Percentiles rank a stretch among this genome's conserved stretches.
Conservation (phyloP, 495 filamentous ascomycete species). For the Hyphodiscus hymeniophilus region DNA sequence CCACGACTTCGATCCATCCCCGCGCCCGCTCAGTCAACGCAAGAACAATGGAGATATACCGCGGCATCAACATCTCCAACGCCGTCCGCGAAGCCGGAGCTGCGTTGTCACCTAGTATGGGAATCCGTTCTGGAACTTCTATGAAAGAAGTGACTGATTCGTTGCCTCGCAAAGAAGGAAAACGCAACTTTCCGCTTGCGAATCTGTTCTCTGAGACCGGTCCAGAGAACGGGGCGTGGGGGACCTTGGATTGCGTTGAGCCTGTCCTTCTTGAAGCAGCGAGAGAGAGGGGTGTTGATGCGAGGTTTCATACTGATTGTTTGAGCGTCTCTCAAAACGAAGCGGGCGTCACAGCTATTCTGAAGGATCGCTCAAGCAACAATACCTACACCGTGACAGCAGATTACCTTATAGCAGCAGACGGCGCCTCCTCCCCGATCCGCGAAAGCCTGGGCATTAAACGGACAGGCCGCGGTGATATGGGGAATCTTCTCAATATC, state of each 20-base stretch:
- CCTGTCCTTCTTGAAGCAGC: slow-evolving; percentile 31
- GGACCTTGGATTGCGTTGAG: slow-evolving; percentile 45
- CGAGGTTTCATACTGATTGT: slow-evolving; percentile 17
- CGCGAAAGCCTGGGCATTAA: slow-evolving; percentile 2
- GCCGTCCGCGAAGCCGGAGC: slow-evolving; percentile 15
- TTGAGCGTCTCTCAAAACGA: slow-evolving; percentile 10
- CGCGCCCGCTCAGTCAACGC: slow-evolving; percentile 36
- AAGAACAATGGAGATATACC: slow-evolving; percentile 36
- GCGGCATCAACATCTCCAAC: slow-evolving; percentile 36
- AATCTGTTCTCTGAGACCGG: slow-evolving; percentile 38
- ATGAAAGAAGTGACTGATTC: slow-evolving; percentile 24
- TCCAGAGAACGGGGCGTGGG: slow-evolving; percentile 38
- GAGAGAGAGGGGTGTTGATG: slow-evolving; percentile 25
- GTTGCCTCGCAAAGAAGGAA: slow-evolving; percentile 14
- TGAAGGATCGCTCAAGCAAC: slow-evolving; percentile 2
- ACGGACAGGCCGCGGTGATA: slow-evolving; percentile 23
- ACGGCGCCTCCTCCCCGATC: slow-evolving; percentile 10
- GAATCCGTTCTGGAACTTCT: slow-evolving; percentile 26
- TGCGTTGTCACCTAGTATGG: slow-evolving; percentile 23
- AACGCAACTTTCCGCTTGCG: slow-evolving; percentile 1
- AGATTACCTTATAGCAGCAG: slow-evolving; percentile 15
- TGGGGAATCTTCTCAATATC: slow-evolving; percentile 32
- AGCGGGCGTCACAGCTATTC: neutral
- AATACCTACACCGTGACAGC: neutral
- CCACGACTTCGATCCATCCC: slow-evolving; percentile 40